phyloP scores from a whole-genome alignment of 306 rosid species.

The Cercis canadensis region DNA sequence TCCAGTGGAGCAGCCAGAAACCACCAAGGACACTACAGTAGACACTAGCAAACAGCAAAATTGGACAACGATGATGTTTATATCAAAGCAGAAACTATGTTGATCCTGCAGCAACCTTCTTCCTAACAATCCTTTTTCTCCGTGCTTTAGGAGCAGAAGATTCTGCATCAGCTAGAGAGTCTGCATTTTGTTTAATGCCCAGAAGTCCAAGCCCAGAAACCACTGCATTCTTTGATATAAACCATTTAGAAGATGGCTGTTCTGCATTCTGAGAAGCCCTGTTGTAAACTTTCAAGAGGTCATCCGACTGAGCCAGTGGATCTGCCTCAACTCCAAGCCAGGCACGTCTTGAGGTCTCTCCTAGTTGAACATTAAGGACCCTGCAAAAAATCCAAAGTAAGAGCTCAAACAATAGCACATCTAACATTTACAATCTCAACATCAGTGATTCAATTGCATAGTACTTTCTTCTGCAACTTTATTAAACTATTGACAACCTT shows the following conservation, averaged over 20 bases:
- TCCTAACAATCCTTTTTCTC: conserved; percentile 84
- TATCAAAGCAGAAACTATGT: conserved; percentile 39
- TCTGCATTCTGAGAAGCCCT: conserved; percentile 71
- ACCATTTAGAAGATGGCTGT: conserved; percentile 80
- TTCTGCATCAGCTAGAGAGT: conserved; percentile 54
- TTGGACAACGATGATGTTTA: conserved; percentile 37
- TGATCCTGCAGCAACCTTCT: conserved; percentile 79
- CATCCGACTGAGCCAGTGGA: conserved; percentile 81
- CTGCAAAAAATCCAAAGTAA: conserved; percentile 51
- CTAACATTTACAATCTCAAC: not conserved
- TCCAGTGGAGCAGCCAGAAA: conserved; percentile 29
- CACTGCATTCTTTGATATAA: conserved; percentile 86
- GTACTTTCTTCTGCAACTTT: conserved; percentile 12
- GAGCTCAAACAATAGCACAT: conserved; percentile 16
- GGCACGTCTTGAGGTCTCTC: conserved; percentile 89
- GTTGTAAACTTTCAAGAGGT: conserved; percentile 76
- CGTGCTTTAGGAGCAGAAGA: conserved; percentile 75
- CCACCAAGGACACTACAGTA: conserved; percentile 19
- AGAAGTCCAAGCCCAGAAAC: conserved; percentile 98
- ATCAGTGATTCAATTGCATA: not conserved
- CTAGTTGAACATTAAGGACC: conserved; percentile 79
- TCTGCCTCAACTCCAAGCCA: conserved; percentile 99
- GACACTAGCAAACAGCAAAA: conserved; percentile 55
- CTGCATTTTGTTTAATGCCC: conserved; percentile 79
- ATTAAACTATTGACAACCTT: not conserved